These are phyloP conservation scores for Cudoniella acicularis DNA, from an alignment of 495 filamentous ascomycete species.

Conservation along the genomic window DNA sequence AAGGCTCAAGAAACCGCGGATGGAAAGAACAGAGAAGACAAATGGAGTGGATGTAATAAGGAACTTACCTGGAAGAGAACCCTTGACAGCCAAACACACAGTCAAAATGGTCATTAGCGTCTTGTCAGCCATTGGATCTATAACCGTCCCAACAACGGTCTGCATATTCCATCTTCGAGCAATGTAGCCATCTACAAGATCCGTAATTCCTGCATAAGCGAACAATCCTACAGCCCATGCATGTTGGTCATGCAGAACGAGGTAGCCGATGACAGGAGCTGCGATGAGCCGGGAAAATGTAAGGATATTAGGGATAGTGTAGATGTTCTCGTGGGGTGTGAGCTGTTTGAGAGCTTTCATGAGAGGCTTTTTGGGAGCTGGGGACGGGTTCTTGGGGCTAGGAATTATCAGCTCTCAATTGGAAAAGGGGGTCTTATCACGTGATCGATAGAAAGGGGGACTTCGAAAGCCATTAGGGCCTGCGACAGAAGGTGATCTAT, in stretches of 20 bases:
- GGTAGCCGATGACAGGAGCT: conserved; percentile 84
- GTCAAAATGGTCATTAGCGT: conserved; percentile 89
- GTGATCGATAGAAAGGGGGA: not conserved
- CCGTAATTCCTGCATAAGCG: conserved; percentile 86
- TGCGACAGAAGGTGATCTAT: too few species aligned
- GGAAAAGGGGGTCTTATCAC: not conserved
- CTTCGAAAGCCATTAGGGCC: not conserved
- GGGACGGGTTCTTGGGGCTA: not conserved
- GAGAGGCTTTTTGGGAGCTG: conserved; percentile 18
- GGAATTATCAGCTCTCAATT: not conserved
- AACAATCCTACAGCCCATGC: conserved; percentile 77
- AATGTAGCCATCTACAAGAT: conserved; percentile 89
- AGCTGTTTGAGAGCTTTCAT: conserved; percentile 20
- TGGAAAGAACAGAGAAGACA: too few species aligned
- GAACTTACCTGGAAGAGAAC: conserved; percentile 71
- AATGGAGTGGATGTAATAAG: too few species aligned
- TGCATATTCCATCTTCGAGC: conserved; percentile 81
- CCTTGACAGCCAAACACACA: conserved; percentile 75
- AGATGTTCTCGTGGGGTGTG: conserved; percentile 79
- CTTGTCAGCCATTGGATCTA: conserved; percentile 97
- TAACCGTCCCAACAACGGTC: conserved; percentile 93
- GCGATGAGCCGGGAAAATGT: conserved; percentile 83
- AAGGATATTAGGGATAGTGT: conserved; percentile 88
- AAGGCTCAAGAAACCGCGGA: too few species aligned
- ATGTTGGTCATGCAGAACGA: conserved; percentile 80